Conservation (phyloP, 345 rosid species). For the Jatropha curcas region DNA sequence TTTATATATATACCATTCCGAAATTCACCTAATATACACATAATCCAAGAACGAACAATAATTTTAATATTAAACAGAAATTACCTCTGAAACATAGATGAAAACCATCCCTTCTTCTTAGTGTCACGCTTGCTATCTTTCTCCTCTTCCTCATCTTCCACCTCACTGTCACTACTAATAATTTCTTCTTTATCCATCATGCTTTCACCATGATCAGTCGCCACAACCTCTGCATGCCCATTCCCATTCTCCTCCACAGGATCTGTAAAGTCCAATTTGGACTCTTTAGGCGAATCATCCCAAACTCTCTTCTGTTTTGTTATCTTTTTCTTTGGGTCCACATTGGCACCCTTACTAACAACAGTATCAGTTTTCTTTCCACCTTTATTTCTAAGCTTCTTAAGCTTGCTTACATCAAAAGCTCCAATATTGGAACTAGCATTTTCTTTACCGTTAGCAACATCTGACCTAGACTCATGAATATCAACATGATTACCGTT, state of each 20-base stretch:
- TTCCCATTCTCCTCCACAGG: constrained; percentile 55
- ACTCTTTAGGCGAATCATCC: constrained; percentile 74
- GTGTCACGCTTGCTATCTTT: constrained; percentile 66
- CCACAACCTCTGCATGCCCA: constrained; percentile 57
- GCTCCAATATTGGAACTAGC: constrained; percentile 62
- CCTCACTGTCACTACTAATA: constrained; percentile 80
- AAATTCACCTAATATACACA: neutral
- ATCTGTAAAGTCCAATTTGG: constrained; percentile 86
- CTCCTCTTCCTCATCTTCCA: constrained; percentile 61
- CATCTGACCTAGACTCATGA: constrained; percentile 47
- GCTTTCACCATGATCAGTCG: constrained; percentile 88
- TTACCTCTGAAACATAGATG: constrained; percentile 96
- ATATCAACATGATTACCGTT: constrained; percentile 41
- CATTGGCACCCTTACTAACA: constrained; percentile 67
- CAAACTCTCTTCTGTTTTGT: constrained; percentile 92
- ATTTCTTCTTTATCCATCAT: constrained; percentile 98
- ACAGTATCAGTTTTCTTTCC: constrained; percentile 80
- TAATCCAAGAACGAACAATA: neutral
- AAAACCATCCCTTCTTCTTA: constrained; percentile 94
- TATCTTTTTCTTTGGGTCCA: constrained; percentile 71
- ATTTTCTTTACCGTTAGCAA: constrained; percentile 80
- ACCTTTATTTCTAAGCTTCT: constrained; percentile 85
- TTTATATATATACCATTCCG: neutral
- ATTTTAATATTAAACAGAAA: neutral
- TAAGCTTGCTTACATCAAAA: constrained; percentile 89